Evolutionary conservation across 352 stramenopile genomes (phyloP).

Genomic region (Phytophthora rubi): DNA sequence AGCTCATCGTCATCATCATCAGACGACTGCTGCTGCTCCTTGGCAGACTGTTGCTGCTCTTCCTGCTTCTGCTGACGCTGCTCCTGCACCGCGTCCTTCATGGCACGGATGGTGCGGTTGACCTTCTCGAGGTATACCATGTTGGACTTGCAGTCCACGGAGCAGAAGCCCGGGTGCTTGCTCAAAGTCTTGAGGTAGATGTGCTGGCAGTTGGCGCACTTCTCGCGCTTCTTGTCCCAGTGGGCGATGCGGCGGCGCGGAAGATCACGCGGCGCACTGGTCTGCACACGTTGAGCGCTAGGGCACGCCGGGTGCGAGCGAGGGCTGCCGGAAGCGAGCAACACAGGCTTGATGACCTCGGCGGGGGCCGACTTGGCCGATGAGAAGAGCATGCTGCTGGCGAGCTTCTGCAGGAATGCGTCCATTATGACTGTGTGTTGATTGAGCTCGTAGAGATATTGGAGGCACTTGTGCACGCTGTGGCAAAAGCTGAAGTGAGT

Average conservation of each 20-base stretch:
- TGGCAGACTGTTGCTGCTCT: constrained; percentile 12
- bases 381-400: constrained; percentile 41
- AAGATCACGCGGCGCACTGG: constrained; percentile 39
- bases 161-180: constrained; percentile 78
- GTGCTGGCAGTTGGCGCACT: constrained; percentile 84
- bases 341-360: constrained; percentile 29
- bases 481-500: constrained; percentile 57
- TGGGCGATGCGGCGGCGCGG: constrained; percentile 60
- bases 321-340: constrained; percentile 26
- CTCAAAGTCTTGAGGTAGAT: constrained; percentile 90
- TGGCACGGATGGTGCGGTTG: constrained; percentile 79
- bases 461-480: constrained; percentile 24
- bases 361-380: constrained; percentile 30
- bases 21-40: constrained; percentile 18
- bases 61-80: constrained; percentile 46
- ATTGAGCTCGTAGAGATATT: neutral
- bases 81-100: constrained; percentile 73
- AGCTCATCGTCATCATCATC: constrained; percentile 20
- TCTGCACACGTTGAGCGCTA: constrained; percentile 61
- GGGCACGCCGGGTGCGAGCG: constrained; percentile 28
- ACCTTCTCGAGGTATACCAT: constrained; percentile 84
- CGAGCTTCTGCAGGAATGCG: constrained; percentile 48
- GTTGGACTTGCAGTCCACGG: constrained; percentile 91
- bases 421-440: constrained; percentile 42
- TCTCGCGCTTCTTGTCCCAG: constrained; percentile 89